phyloP scores from a whole-genome alignment of 768 basidiomycete species.

The Leucosporidium yakuticum region DNA sequence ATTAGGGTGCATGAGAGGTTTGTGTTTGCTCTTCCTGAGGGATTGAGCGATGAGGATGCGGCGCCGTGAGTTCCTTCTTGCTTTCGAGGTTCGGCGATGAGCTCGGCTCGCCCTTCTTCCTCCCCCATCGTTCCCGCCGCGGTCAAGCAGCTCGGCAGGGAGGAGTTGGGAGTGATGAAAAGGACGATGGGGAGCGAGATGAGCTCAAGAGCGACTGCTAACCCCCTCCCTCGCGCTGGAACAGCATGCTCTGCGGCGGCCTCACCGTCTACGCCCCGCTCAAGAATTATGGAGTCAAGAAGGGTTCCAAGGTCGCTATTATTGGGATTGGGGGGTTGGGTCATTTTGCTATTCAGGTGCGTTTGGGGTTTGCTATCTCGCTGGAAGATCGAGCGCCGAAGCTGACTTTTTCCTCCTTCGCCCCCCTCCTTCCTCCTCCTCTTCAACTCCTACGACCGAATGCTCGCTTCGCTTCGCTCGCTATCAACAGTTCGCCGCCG shows the following conservation, averaged over 20 bases:
- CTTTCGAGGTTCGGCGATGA: no score
- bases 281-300: conserved; percentile 49
- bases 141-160: no score
- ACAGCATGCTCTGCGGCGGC: conserved; percentile 43
- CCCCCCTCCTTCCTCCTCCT: background rate
- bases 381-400: background rate
- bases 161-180: no score
- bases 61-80: conserved; percentile 11
- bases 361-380: no score
- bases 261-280: conserved; percentile 45
- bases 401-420: no score
- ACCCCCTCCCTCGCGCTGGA: background rate
- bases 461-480: background rate
- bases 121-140: no score
- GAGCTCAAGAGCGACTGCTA: no score
- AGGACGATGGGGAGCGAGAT: no score
- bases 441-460: background rate
- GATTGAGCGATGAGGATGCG: conserved; percentile 40
- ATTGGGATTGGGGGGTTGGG: conserved; percentile 60
- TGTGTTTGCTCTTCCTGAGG: conserved; percentile 44
- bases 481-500: conserved; percentile 35
- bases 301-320: conserved; percentile 59
- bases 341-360: conserved; percentile 14
- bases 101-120: no score
- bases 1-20: conserved; percentile 42